Conservation (phyloP, 495 filamentous ascomycete genomes). For the Aspergillus diversus region DNA sequence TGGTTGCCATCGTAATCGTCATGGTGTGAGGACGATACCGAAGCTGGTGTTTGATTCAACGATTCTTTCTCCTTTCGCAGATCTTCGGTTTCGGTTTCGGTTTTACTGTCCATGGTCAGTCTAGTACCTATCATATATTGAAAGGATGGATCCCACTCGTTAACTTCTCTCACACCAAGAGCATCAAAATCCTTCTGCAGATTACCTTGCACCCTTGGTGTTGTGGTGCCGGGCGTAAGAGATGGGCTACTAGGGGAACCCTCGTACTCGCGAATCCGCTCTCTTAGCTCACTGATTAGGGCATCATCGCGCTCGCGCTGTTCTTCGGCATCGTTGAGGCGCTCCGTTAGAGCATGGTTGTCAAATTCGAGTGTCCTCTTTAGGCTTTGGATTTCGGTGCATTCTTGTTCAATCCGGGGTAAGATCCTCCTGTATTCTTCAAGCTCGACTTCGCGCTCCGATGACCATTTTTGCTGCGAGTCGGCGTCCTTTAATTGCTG, state of each 20-base stretch:
- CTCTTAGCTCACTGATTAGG: conserved; percentile 56
- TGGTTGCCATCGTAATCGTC: neutral
- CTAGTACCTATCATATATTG: neutral
- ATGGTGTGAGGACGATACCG: conserved; percentile 25
- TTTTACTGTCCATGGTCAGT: conserved; percentile 20
- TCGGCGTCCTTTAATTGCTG: conserved; percentile 60
- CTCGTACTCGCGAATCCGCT: conserved; percentile 55
- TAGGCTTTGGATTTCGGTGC: conserved; percentile 59
- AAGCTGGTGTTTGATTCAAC: conserved; percentile 33
- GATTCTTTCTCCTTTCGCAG: conserved; percentile 47
- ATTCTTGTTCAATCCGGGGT: conserved; percentile 63
- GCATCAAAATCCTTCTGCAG: conserved; percentile 52
- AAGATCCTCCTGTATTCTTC: conserved; percentile 62
- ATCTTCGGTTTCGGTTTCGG: conserved; percentile 30
- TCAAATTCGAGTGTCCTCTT: conserved; percentile 62
- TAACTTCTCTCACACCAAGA: conserved; percentile 46
- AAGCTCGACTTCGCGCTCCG: conserved; percentile 57
- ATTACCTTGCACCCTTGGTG: conserved; percentile 47
- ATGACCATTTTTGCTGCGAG: conserved; percentile 46
- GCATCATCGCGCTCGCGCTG: conserved; percentile 59
- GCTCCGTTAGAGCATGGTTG: conserved; percentile 57
- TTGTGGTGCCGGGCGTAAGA: conserved; percentile 41
- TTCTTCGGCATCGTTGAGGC: conserved; percentile 57
- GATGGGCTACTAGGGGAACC: conserved; percentile 47
- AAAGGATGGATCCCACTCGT: conserved; percentile 35